Evolutionary conservation across 768 basidiomycete species (phyloP).

Genomic region (Mrakia hoshinonis): DNA sequence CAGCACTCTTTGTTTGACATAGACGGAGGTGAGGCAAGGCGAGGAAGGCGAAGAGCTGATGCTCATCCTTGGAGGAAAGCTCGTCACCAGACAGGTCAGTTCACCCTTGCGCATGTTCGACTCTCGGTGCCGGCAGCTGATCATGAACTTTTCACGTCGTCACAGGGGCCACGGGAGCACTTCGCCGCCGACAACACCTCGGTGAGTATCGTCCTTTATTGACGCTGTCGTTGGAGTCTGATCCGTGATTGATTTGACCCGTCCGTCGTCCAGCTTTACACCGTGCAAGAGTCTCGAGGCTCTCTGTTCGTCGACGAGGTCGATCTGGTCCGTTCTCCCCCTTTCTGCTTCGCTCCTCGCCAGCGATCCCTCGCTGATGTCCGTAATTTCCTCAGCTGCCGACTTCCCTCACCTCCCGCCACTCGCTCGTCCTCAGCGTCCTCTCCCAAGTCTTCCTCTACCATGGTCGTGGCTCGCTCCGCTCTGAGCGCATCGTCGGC

Average conservation of each 20-base stretch:
- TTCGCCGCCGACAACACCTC: constrained; percentile 4
- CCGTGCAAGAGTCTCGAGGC: not conserved
- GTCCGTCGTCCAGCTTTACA: not conserved
- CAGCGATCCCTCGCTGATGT: not conserved
- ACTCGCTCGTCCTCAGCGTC: constrained; percentile 20
- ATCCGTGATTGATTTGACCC: not conserved
- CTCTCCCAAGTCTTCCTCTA: constrained; percentile 21
- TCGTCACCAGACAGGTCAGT: constrained; percentile 11
- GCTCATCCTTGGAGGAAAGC: not conserved
- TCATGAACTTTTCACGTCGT: no score
- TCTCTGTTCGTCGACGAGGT: constrained; percentile 6
- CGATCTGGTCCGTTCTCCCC: not conserved
- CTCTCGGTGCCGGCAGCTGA: no score
- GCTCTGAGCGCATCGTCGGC: not conserved
- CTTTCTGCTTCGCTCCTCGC: not conserved
- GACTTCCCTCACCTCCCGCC: constrained; percentile 10
- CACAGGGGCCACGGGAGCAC: constrained; percentile 1
- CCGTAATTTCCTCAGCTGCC: not conserved
- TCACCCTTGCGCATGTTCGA: no score
- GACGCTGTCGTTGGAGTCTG: not conserved
- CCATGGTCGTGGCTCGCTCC: constrained; percentile 1
- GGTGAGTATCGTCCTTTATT: no score
- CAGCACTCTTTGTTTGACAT: not conserved
- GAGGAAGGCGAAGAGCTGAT: not conserved
- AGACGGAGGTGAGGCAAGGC: not conserved